A percentile compares a stretch with the other conserved stretches of the same genome.
These are phyloP conservation scores for Bromus sterilis DNA, from an alignment of 176 grass and related monocot genomes.

Conservation along the genomic window DNA sequence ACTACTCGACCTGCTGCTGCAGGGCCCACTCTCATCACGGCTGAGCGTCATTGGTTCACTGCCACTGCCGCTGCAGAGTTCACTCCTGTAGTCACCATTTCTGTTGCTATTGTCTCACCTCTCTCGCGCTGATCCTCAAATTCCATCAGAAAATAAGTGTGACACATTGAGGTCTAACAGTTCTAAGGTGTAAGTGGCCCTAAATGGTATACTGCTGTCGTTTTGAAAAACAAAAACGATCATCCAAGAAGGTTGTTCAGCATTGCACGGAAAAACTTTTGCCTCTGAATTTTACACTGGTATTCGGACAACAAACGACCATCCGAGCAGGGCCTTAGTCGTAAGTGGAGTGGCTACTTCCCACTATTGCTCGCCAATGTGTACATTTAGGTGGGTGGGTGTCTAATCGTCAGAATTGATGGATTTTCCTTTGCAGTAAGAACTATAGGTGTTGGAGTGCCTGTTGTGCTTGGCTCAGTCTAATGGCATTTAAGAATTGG, in stretches of 20 bases:
- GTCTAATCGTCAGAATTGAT: neutral
- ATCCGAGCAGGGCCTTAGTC: neutral
- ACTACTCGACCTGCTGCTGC: neutral
- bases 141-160: neutral
- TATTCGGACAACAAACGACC: neutral
- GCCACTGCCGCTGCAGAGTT: neutral
- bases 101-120: neutral
- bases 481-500: neutral
- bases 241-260: neutral
- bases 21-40: neutral
- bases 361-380: neutral
- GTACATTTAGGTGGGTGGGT: neutral
- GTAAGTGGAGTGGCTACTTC: neutral
- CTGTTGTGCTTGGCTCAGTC: neutral
- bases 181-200: neutral
- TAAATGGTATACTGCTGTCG: neutral
- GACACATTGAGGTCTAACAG: neutral
- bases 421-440: neutral
- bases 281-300: neutral
- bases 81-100: neutral
- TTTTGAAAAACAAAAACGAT: neutral
- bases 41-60: neutral
- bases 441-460: neutral
- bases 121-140: neutral
- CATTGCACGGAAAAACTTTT: neutral